phyloP scores from a whole-genome alignment of 371 early-diverging fungal genomes.

The Zychaea mexicana region DNA sequence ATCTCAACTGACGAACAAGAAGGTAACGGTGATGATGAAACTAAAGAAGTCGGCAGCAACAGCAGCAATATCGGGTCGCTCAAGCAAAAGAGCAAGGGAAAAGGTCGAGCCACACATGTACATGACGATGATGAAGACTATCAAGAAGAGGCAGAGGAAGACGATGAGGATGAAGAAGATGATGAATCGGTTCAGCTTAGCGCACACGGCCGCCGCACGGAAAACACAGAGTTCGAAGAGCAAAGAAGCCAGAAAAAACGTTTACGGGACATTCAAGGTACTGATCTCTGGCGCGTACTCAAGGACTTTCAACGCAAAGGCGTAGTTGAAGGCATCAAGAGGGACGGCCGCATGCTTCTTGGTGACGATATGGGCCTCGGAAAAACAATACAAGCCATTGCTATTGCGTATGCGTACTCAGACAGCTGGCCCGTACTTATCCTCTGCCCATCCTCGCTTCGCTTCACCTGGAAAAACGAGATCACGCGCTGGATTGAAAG shows the following conservation, averaged over 20 bases:
- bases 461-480: constrained; percentile 56
- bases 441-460: constrained; percentile 59
- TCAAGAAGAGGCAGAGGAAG: background rate
- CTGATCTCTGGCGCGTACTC: constrained; percentile 26
- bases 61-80: background rate
- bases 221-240: too few relatives aligned
- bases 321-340: constrained; percentile 44
- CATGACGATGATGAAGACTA: background rate
- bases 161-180: constrained; percentile 3
- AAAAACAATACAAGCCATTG: constrained; percentile 91
- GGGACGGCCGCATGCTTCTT: constrained; percentile 67
- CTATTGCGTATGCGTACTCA: constrained; percentile 53
- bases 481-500: constrained; percentile 53
- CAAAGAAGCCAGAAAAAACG: constrained; percentile 3
- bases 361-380: constrained; percentile 98
- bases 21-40: too few relatives aligned
- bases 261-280: constrained; percentile 14
- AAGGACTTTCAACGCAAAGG: constrained; percentile 55
- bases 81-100: background rate
- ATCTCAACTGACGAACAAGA: too few relatives aligned
- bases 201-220: too few relatives aligned
- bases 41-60: constrained; percentile 8
- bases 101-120: too few relatives aligned
- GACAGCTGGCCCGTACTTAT: constrained; percentile 63
- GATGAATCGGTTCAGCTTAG: too few relatives aligned